Evolutionary conservation across 805 yeast genomes (phyloP).

Genomic region (Torulaspora microellipsoides): DNA sequence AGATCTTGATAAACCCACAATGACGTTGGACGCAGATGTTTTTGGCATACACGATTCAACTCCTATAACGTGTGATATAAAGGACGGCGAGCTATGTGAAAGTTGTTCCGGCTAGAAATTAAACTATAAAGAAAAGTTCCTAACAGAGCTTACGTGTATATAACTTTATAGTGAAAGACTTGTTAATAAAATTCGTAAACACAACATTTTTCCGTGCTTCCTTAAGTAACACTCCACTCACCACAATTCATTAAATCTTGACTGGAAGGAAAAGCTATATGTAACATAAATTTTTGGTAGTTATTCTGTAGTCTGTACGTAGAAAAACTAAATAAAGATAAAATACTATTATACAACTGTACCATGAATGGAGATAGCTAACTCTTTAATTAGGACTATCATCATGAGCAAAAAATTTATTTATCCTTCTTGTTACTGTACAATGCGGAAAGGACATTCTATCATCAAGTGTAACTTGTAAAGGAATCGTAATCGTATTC

Average conservation of each 20-base stretch:
- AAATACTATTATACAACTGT: slow-evolving; percentile 17
- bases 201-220: too few relatives aligned
- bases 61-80: slow-evolving; percentile 88
- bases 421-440: slow-evolving; percentile 13
- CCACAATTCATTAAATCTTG: too few relatives aligned
- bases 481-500: slow-evolving; percentile 11
- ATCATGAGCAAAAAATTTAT: slow-evolving; percentile 12
- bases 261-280: too few relatives aligned
- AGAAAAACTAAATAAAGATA: slow-evolving; percentile 1
- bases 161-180: too few relatives aligned
- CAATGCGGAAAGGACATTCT: slow-evolving; percentile 13
- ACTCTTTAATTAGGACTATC: slow-evolving; percentile 2
- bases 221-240: too few relatives aligned
- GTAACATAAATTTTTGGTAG: neutral
- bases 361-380: slow-evolving; percentile 13
- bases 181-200: too few relatives aligned
- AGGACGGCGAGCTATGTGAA: slow-evolving; percentile 90
- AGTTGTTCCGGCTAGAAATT: slow-evolving; percentile 85
- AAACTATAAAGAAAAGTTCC: too few relatives aligned
- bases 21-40: slow-evolving; percentile 41
- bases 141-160: too few relatives aligned
- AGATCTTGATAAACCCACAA: slow-evolving; percentile 26
- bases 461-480: slow-evolving; percentile 8
- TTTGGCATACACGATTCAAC: slow-evolving; percentile 81
- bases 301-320: neutral